Evolutionary conservation across 495 filamentous ascomycete genomes (phyloP).

Genomic region (Hamigera avellanea): DNA sequence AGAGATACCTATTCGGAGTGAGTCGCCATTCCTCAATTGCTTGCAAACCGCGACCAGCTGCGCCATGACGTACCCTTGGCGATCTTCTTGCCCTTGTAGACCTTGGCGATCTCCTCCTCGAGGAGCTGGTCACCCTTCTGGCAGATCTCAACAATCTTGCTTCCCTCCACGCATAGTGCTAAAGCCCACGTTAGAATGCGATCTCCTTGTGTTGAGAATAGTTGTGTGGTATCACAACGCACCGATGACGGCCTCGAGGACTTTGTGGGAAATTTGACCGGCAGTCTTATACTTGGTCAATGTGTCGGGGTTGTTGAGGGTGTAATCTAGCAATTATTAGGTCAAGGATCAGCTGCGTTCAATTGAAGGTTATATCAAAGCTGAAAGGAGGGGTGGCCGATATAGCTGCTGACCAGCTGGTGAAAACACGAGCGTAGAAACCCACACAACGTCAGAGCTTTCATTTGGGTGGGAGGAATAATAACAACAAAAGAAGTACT

Average conservation of each 20-base stretch:
- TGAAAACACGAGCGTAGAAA: constrained; percentile 1
- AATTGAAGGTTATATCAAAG: too few relatives aligned
- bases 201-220: not conserved
- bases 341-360: constrained; percentile 10
- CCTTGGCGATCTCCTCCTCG: constrained; percentile 85
- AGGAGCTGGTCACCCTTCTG: constrained; percentile 91
- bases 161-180: constrained; percentile 72
- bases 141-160: constrained; percentile 86
- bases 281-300: constrained; percentile 98
- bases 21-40: constrained; percentile 1
- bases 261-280: constrained; percentile 86
- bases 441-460: constrained; percentile 35
- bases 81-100: constrained; percentile 97
- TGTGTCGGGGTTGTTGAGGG: constrained; percentile 90
- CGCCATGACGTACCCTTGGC: constrained; percentile 53
- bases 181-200: constrained; percentile 12
- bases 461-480: constrained; percentile 12
- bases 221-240: constrained; percentile 9
- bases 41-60: not conserved
- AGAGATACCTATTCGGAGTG: constrained; percentile 52
- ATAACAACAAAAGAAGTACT: not conserved
- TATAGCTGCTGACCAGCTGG: too few relatives aligned
- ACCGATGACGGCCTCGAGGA: constrained; percentile 73
- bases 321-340: constrained; percentile 55
- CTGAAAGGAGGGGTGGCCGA: too few relatives aligned